These are phyloP conservation scores for Filosporella fistucella DNA, from an alignment of 495 filamentous ascomycete species.

Conservation along the genomic window DNA sequence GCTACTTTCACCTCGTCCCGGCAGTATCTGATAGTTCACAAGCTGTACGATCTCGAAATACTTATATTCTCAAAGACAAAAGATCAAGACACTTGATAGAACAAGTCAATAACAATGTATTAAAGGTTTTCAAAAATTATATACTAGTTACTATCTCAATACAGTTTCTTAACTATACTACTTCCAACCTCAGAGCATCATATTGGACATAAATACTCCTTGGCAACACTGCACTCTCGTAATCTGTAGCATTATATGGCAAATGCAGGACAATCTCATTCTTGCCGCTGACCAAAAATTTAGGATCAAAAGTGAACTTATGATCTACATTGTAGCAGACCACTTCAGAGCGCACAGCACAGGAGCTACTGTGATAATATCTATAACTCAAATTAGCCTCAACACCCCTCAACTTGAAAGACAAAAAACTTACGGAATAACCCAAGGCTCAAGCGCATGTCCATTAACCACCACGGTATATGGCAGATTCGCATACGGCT, in stretches of 20 bases:
- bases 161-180: conserved; percentile 28
- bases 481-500: conserved; percentile 41
- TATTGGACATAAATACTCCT: conserved; percentile 52
- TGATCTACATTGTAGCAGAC: conserved; percentile 52
- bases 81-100: too few relatives aligned
- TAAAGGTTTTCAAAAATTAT: too few relatives aligned
- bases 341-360: conserved; percentile 47
- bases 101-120: too few relatives aligned
- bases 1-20: too few relatives aligned
- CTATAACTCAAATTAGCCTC: conserved; percentile 15
- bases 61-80: too few relatives aligned
- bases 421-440: conserved; percentile 37
- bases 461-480: conserved; percentile 39
- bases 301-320: conserved; percentile 43
- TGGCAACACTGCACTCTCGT: conserved; percentile 48
- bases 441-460: conserved; percentile 35
- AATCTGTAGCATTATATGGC: conserved; percentile 47
- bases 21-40: too few relatives aligned
- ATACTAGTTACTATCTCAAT: too few relatives aligned
- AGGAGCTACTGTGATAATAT: conserved; percentile 41
- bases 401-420: neutral
- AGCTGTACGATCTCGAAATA: too few relatives aligned
- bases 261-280: conserved; percentile 47
- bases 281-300: conserved; percentile 36
- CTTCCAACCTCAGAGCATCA: conserved; percentile 49